Evolutionary conservation across 2,329 filamentous ascomycete genomes (phyloP), one percentile per base, ranked within the genome.

Genomic region (Drechslera avenae): DNA sequence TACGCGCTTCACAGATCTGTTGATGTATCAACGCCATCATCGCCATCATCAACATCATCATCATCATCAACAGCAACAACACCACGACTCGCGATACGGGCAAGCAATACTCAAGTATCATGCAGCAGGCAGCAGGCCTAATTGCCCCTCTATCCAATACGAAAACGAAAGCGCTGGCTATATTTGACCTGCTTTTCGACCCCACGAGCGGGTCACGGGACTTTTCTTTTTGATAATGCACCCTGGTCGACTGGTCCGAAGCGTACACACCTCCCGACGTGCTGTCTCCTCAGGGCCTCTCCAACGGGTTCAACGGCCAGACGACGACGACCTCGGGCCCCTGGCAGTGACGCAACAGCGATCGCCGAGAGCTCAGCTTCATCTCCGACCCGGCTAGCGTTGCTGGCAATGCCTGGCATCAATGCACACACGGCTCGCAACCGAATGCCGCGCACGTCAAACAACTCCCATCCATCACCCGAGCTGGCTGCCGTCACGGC

Each of bases 231-330:
- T 16, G 19, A 26, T n/a, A 16, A 16, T 23, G 28, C 16, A 44
- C 16, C 30, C 17, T 36, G 23, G 23, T 28, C 23, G 8, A 28
- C 23, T 28, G 2, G 23, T 28, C 23, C 23, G 5, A 28, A 28
- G 23, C 23, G 5, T 7, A 10, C 23, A 28, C 23, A 28, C 23
- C 23, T 44, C 19, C 34, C 34, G 43, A 39, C 34, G 21, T 44
- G 19, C 43, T 39, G 34, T 16, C 32, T 34, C 32, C 43, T 32
- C 34, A 30, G 33, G 34, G 23, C 41, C 26, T 14, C 32, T 19
- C 49, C 44, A 52, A 52, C 44, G 49, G 49, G 44, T 45, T 48
- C 37, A 47, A 48, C 44, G 36, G 45, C 19, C 45, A 39, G 36
- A 12, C 28, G 28, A 42, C 7, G 26, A 28, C 26, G 26, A 28